phyloP scores from a whole-genome alignment of 768 basidiomycete species.

The Gloeostereum incarnatum region DNA sequence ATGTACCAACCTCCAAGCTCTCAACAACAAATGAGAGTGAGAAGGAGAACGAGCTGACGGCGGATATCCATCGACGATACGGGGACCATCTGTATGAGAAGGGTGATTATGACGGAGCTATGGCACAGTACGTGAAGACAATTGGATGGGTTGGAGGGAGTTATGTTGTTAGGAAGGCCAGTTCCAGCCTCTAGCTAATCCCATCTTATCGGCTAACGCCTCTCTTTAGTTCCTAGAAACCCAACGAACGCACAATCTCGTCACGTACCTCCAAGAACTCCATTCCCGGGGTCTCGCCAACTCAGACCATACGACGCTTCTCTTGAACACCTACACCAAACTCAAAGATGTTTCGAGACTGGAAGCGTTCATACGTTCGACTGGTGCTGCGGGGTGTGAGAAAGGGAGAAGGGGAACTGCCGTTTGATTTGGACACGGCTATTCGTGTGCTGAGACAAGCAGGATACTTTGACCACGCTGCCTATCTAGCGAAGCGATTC shows the following conservation, averaged over 20 bases:
- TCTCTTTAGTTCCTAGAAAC: conserved; percentile 81
- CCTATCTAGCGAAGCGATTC: conserved; percentile 89
- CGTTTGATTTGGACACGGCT: conserved; percentile 95
- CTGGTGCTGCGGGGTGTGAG: conserved; percentile 26
- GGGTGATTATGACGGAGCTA: conserved; percentile 87
- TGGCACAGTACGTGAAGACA: conserved; percentile 88
- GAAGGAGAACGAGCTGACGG: no score
- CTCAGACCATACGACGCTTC: conserved; percentile 91
- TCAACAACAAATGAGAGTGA: conserved; percentile 61
- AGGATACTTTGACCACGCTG: conserved; percentile 91
- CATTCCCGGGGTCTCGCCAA: conserved; percentile 88
- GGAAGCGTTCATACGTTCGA: conserved; percentile 88
- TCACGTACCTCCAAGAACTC: conserved; percentile 91
- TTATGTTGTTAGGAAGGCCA: conserved; percentile 93
- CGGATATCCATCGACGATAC: conserved; percentile 85
- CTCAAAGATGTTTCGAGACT: conserved; percentile 85
- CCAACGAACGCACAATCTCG: conserved; percentile 91
- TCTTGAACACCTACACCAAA: conserved; percentile 97
- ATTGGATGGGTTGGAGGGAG: conserved; percentile 86
- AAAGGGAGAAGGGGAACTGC: conserved; percentile 59
- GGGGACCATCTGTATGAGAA: conserved; percentile 89
- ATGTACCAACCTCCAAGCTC: conserved; percentile 65
- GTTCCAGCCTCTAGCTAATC: conserved; percentile 1
- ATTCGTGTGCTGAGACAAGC: conserved; percentile 96
- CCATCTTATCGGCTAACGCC: background rate